Percentiles rank a stretch among this genome's conserved stretches.
Evolutionary conservation across 1,284 basidiomycete genomes (phyloP).

Genomic region (Cryptococcus sp.): DNA sequence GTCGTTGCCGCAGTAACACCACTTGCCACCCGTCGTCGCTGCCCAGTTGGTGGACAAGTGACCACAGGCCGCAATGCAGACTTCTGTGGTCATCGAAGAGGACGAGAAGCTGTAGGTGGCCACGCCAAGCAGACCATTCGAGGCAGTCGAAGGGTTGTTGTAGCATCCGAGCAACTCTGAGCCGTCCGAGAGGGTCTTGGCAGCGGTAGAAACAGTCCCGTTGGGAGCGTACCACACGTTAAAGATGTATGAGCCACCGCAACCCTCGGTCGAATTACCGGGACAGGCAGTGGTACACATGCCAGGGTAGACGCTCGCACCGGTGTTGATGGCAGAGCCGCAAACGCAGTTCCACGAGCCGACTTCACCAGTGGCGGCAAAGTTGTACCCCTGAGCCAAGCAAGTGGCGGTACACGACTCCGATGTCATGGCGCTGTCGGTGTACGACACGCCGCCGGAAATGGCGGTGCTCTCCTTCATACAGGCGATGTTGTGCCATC

Average conservation of each 20-base stretch:
- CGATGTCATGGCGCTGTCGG: constrained; percentile 19
- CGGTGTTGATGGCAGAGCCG: constrained; percentile 23
- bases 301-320: constrained; percentile 22
- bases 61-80: constrained; percentile 21
- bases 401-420: constrained; percentile 28
- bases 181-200: constrained; percentile 12
- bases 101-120: constrained; percentile 27
- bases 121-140: constrained; percentile 18
- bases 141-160: constrained; percentile 16
- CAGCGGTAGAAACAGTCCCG: constrained; percentile 14
- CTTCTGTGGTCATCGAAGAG: constrained; percentile 21
- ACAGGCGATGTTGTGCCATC: constrained; percentile 39
- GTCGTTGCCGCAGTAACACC: constrained; percentile 29
- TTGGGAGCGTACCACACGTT: constrained; percentile 33
- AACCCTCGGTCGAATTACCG: constrained; percentile 34
- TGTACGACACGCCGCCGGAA: constrained; percentile 17
- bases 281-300: constrained; percentile 39
- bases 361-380: constrained; percentile 21
- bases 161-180: constrained; percentile 31
- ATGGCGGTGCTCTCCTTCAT: constrained; percentile 18
- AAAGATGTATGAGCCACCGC: constrained; percentile 31
- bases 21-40: constrained; percentile 15
- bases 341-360: constrained; percentile 26
- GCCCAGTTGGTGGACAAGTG: constrained; percentile 20
- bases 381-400: constrained; percentile 25